Conservation (phyloP, 129 eudicot genomes). For the Solidago caesia region DNA sequence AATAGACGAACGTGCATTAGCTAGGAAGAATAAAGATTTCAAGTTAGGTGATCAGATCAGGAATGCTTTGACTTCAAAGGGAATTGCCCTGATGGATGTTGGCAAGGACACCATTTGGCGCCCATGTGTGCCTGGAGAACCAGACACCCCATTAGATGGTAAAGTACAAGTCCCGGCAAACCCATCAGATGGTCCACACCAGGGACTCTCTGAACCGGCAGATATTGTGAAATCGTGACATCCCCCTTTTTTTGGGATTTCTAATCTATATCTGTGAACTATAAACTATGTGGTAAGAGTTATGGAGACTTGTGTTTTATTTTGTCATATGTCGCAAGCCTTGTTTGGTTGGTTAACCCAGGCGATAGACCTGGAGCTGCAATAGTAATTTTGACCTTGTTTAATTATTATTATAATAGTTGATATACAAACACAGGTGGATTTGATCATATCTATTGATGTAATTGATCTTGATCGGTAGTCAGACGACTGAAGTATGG, state of each 20-base stretch:
- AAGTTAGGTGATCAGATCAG: conserved; percentile 61
- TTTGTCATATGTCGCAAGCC: conserved; percentile 21
- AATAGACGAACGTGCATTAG: conserved; percentile 60
- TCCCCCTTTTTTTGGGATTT: neutral
- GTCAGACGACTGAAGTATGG: too few relatives aligned
- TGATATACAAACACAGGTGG: conserved; percentile 9
- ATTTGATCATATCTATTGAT: neutral
- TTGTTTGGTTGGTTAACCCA: neutral
- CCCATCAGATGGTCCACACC: conserved; percentile 28
- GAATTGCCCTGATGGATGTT: conserved; percentile 78
- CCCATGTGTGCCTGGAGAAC: conserved; percentile 58
- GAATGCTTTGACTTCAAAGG: conserved; percentile 56
- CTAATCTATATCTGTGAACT: conserved; percentile 17
- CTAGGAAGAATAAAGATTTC: conserved; percentile 65
- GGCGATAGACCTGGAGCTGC: neutral
- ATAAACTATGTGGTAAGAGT: conserved; percentile 14
- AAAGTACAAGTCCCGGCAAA: conserved; percentile 18
- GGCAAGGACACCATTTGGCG: conserved; percentile 71
- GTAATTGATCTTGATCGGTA: too few relatives aligned
- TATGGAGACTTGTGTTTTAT: conserved; percentile 19
- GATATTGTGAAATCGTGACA: conserved; percentile 27
- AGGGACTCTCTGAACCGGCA: conserved; percentile 19
- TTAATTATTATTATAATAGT: neutral
- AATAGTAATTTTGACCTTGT: conserved; percentile 22
- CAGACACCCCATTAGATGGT: conserved; percentile 13